Base-by-base conservation (phyloP, 2,329 filamentous ascomycete species). In the Eutypella sp. region DNA sequence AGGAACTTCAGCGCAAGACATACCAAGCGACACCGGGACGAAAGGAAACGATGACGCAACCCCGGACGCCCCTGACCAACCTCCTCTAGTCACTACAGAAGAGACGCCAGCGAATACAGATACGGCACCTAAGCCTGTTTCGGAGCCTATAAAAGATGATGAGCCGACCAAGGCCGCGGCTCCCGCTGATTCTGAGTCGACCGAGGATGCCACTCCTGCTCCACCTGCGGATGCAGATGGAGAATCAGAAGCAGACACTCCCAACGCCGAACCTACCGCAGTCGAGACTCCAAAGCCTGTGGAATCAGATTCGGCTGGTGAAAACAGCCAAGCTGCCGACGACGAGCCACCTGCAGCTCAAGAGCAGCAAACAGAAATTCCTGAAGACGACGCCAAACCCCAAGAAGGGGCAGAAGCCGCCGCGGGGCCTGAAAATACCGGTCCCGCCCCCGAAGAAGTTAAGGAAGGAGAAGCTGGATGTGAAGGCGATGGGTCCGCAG, bases 41-140 rank as follows among this genome's bases (percentile, higher is more conserved):
- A n/a, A n/a, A n/a, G n/a, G n/a, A n/a, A n/a, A n/a, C n/a, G 40
- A 49, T 22, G 47, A 44, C 29, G 15, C 36, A 19, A 39, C 40
- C n/a, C 36, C 44, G 38, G n/a, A 41, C 37, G 24, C 46, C n/a
- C 42, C n/a, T n/a, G 27, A 37, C 38, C 42, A 50, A 13, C 19
- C 45, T n/a, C n/a, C n/a, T n/a, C n/a, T n/a, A n/a, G n/a, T n/a
- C n/a, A n/a, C n/a, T 41, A 16, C n/a, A 22, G 6, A 33, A 23
- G 44, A 47, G 22, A 16, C 44, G 24, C 29, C 10, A 11, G 11
- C 18, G 20, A 42, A 23, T 9, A 22, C 25, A 19, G 41, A 44
- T 20, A 39, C 27, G 16, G 36, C 40, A 19, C 23, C 47, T 25
- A 51, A 48, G 29, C n/a, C 47, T 16, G 38, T 43, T 7, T 42